Conservation (phyloP, 73 alveolate species). For the Uronychia binucleata region DNA sequence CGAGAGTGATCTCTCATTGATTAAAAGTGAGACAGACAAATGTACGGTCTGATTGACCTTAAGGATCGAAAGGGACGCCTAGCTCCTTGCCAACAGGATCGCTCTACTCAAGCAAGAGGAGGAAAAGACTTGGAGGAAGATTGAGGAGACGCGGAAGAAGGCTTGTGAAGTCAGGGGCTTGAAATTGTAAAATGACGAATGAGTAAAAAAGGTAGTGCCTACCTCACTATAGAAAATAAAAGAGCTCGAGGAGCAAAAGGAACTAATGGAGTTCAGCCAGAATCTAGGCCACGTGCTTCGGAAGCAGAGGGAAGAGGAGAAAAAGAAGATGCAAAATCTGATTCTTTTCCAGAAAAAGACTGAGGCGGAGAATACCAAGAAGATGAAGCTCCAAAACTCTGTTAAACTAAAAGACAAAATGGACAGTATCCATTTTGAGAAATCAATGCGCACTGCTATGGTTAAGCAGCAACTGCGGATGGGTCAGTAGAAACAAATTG, state of each 20-base stretch:
- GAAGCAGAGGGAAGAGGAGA: background rate
- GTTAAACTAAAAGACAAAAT: background rate
- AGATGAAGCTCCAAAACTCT: background rate
- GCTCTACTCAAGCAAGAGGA: background rate
- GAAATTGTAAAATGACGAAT: too few species aligned
- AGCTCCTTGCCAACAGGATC: background rate
- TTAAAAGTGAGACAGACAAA: background rate
- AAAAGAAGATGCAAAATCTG: background rate
- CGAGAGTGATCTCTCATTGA: background rate
- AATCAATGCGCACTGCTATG: background rate
- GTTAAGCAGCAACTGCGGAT: background rate
- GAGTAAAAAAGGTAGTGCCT: too few species aligned
- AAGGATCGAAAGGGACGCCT: background rate
- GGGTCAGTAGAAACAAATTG: background rate
- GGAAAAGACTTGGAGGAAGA: background rate
- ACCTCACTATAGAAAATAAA: background rate
- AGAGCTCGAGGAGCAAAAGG: background rate
- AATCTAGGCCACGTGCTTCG: background rate
- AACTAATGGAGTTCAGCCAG: background rate
- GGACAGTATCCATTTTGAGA: background rate
- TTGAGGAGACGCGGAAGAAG: background rate
- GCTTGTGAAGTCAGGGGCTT: background rate
- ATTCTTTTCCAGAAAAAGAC: background rate
- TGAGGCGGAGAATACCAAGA: background rate
- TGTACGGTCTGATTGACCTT: background rate